A percentile compares a stretch with the other conserved stretches of the same genome.
Conservation (phyloP, 352 stramenopile species). For the Pythium aphanidermatum region DNA sequence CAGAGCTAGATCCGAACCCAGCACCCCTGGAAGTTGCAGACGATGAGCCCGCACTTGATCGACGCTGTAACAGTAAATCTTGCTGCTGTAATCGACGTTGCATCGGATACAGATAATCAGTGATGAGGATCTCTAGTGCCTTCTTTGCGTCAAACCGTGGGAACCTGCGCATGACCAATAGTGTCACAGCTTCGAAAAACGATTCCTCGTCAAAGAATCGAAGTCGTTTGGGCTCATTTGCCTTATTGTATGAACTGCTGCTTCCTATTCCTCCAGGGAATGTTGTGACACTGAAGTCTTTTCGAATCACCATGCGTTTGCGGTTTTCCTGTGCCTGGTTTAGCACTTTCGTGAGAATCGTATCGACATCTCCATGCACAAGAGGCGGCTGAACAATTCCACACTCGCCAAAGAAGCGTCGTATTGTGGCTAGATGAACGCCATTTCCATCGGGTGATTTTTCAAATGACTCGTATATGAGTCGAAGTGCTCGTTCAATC, state of each 20-base stretch:
- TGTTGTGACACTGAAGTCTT: constrained; percentile 33
- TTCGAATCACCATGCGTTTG: constrained; percentile 38
- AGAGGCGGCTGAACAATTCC: constrained; percentile 51
- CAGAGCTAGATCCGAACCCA: neutral
- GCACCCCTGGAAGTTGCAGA: neutral
- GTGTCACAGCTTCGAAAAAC: constrained; percentile 68
- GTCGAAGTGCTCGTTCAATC: constrained; percentile 29
- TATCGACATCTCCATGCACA: constrained; percentile 52
- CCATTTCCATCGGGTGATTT: constrained; percentile 36
- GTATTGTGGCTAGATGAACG: constrained; percentile 60
- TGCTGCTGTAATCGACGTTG: constrained; percentile 19
- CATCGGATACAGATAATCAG: constrained; percentile 42
- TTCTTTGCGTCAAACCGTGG: constrained; percentile 44
- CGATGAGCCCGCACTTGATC: constrained; percentile 5
- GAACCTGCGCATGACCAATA: constrained; percentile 57
- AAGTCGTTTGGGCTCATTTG: constrained; percentile 31
- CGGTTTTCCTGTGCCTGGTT: constrained; percentile 46
- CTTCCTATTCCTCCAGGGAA: constrained; percentile 6
- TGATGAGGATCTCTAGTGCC: constrained; percentile 48
- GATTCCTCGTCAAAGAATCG: constrained; percentile 62
- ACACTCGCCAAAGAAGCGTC: constrained; percentile 59
- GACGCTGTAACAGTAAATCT: constrained; percentile 1
- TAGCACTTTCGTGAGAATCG: constrained; percentile 58
- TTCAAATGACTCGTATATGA: constrained; percentile 45
- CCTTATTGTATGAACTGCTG: constrained; percentile 9